Base-by-base conservation (phyloP, 2,329 filamentous ascomycete species). In the Cercospora beticola region DNA sequence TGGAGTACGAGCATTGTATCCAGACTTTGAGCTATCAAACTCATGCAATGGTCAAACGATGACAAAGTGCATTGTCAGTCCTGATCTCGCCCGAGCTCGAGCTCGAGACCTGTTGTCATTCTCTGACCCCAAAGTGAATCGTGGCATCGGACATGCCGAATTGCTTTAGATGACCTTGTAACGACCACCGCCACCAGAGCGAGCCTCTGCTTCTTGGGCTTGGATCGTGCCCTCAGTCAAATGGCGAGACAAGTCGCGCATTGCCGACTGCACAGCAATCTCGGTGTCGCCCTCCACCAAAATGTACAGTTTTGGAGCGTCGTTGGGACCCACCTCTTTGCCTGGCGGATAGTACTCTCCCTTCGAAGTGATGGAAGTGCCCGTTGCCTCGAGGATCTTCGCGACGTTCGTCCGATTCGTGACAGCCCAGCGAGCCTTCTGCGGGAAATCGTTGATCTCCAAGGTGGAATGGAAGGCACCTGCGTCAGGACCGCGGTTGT, bases 381-480 rank as follows among this genome's bases (percentile, higher is more conserved):
- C 94, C 0, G 94, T 97, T 9, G 92, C 88, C 77, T 99, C 95
- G 72, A 99, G 86, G 74, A 99, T 97, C 85, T 98, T 99, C 74
- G 94, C 94, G 67, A 99, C 95, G 77, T 99, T 99, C 40, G 95
- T 98, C 72, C 95, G 89, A 80, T 99, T 99, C 46, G 95, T 99
- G 82, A 99, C 95, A 10, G 93, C 94, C 95, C 95, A 99, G 75
- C 95, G 89, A 72, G 95, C 95, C 85, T 97, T 98, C 80, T 99
- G 95, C 36, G 95, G 95, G 81, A 98, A 98, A 81, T 99, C 95
- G 81, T 99, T 99, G 87, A 99, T 99, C 81, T 98, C 95, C 70
- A 99, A 86, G 4, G 94, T 98, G 16, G 95, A 94, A 79, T 99
- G 95, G 86, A 93, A 99, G 0, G 94, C 93, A 62, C 95, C 95